Conservation (phyloP, 768 basidiomycete genomes). For the Gymnopilus dilepis region DNA sequence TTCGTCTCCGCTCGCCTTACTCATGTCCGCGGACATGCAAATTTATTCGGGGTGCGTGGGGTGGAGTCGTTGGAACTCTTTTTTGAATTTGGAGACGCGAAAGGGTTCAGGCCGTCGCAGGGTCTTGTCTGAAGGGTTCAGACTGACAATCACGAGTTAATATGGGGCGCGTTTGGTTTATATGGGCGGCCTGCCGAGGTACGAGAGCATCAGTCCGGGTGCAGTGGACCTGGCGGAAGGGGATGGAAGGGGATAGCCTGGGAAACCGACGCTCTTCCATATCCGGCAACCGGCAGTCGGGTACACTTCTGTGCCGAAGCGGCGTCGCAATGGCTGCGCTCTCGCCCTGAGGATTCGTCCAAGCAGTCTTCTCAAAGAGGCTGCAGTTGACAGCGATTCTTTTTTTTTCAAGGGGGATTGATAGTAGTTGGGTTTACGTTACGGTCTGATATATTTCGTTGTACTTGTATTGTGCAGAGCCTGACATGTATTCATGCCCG, state of each 20-base stretch:
- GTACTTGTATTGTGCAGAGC: not conserved
- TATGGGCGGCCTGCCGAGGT: too few species aligned
- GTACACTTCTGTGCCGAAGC: constrained; percentile 2
- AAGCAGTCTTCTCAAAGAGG: not conserved
- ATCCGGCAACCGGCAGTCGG: not conserved
- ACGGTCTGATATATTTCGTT: not conserved
- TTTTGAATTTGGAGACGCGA: not conserved
- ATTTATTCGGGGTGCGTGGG: constrained; percentile 2
- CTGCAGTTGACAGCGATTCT: not conserved
- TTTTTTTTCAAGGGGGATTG: too few species aligned
- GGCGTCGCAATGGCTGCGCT: too few species aligned
- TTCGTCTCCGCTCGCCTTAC: not conserved
- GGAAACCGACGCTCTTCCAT: not conserved
- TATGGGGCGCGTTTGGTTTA: not conserved
- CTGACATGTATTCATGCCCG: constrained; percentile 3
- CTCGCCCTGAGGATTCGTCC: too few species aligned
- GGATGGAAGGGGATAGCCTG: too few species aligned
- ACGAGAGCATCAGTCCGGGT: not conserved
- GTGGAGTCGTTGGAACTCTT: constrained; percentile 2
- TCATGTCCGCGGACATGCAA: constrained; percentile 2
- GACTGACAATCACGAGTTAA: not conserved
- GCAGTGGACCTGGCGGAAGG: not conserved
- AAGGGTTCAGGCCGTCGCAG: not conserved
- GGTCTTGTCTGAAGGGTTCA: not conserved
- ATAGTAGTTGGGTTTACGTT: not conserved